Percentiles rank a stretch among this genome's conserved stretches.
Evolutionary conservation across 2,329 filamentous ascomycete genomes (phyloP).

Genomic region (Colletotrichum echinochloae): DNA sequence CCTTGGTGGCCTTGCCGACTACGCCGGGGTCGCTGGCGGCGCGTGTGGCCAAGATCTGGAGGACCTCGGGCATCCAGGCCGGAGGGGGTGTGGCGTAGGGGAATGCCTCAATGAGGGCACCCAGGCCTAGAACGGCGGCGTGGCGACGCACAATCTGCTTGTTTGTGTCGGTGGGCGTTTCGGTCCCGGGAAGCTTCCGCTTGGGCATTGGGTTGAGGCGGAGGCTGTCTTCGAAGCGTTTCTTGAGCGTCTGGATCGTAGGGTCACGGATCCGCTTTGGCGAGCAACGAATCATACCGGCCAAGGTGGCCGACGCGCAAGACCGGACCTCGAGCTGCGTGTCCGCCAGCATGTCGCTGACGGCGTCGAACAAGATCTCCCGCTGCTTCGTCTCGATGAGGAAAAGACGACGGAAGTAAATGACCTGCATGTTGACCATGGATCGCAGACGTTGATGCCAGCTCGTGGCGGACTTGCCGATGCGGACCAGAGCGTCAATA

Average conservation of each 20-base stretch:
- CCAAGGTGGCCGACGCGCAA: conserved; percentile 90
- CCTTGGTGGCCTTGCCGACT: conserved; percentile 96
- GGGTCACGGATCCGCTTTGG: conserved; percentile 82
- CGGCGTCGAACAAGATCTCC: conserved; percentile 85
- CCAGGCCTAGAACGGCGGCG: conserved; percentile 90
- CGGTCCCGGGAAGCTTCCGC: conserved; percentile 71
- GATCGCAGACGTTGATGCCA: conserved; percentile 97
- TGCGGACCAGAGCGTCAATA: conserved; percentile 86
- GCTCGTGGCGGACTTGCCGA: conserved; percentile 84
- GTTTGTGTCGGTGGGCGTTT: conserved; percentile 77
- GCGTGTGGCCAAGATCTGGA: conserved; percentile 85
- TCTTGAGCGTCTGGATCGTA: conserved; percentile 80
- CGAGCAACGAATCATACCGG: conserved; percentile 98
- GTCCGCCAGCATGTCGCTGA: conserved; percentile 96
- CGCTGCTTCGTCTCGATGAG: conserved; percentile 81
- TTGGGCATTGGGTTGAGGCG: conserved; percentile 89
- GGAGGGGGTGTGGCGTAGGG: conserved; percentile 95
- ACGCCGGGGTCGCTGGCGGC: conserved; percentile 91
- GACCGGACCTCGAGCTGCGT: conserved; percentile 92
- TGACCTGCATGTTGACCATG: conserved; percentile 97
- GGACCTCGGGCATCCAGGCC: conserved; percentile 90
- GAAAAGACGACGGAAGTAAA: conserved; percentile 97
- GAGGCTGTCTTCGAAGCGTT: conserved; percentile 83
- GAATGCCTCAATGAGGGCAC: conserved; percentile 93
- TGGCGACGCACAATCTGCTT: conserved; percentile 85